These are phyloP conservation scores for Aspergillus fumigatiaffinis DNA, from an alignment of 2,329 filamentous ascomycete species.

Conservation along the genomic window DNA sequence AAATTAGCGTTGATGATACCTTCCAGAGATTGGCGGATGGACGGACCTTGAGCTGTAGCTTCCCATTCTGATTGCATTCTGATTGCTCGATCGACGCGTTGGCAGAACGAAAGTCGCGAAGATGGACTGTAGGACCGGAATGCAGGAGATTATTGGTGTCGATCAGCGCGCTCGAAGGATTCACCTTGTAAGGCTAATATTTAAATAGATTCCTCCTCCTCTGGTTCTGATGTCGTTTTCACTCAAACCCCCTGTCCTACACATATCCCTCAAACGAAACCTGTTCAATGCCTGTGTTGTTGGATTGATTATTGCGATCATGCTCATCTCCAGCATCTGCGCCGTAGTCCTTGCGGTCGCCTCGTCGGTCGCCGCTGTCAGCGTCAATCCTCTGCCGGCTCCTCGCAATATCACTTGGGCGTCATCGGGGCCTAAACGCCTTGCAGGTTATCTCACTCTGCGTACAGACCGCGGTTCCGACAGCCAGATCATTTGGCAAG, in stretches of 20 bases:
- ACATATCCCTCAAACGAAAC: background rate
- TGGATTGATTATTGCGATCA: constrained; percentile 6
- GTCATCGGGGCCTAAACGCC: constrained; percentile 45
- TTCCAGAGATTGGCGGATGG: background rate
- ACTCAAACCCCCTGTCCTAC: background rate
- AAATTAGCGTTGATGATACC: background rate
- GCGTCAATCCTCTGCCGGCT: constrained; percentile 53
- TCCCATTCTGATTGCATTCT: background rate
- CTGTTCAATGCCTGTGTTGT: background rate
- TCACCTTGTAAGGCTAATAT: background rate
- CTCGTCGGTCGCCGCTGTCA: constrained; percentile 41
- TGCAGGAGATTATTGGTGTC: background rate
- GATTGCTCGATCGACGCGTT: background rate
- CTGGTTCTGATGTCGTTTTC: background rate
- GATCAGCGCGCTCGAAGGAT: background rate
- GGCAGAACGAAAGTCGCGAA: background rate
- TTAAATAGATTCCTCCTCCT: background rate
- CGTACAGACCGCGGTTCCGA: constrained; percentile 29
- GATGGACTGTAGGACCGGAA: background rate
- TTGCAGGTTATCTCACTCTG: constrained; percentile 38
- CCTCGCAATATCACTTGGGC: constrained; percentile 53
- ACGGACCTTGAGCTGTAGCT: background rate
- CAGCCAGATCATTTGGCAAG: constrained; percentile 39
- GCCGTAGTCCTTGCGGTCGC: constrained; percentile 32
- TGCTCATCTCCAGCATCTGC: constrained; percentile 25